These are phyloP conservation scores for Cryptosporidium tyzzeri DNA, from an alignment of 169 alveolate species.

Conservation along the genomic window DNA sequence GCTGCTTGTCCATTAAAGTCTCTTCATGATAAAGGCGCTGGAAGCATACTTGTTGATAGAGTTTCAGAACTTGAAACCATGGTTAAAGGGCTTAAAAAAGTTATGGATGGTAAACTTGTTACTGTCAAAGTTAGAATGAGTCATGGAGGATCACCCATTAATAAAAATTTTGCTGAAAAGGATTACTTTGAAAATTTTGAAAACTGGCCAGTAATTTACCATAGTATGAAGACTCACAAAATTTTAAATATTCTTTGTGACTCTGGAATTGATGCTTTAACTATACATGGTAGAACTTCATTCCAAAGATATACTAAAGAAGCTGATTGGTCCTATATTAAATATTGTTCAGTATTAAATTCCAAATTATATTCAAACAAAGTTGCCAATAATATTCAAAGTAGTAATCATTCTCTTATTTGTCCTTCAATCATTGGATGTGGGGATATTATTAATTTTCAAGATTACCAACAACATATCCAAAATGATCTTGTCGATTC, in stretches of 20 bases:
- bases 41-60: slow-evolving; percentile 77
- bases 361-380: not conserved
- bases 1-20: slow-evolving; percentile 88
- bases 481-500: slow-evolving; percentile 77
- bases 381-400: not conserved
- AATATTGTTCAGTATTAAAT: slow-evolving; percentile 77
- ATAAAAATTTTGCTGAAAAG: slow-evolving; percentile 37
- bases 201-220: slow-evolving; percentile 77
- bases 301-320: slow-evolving; percentile 85
- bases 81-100: slow-evolving; percentile 76
- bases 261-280: slow-evolving; percentile 81
- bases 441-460: slow-evolving; percentile 83
- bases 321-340: slow-evolving; percentile 86
- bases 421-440: slow-evolving; percentile 83
- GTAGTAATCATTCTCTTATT: not conserved
- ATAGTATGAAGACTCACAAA: slow-evolving; percentile 58
- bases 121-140: slow-evolving; percentile 84
- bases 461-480: slow-evolving; percentile 73
- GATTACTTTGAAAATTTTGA: slow-evolving; percentile 37
- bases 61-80: slow-evolving; percentile 70
- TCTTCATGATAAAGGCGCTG: slow-evolving; percentile 81
- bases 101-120: slow-evolving; percentile 77
- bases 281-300: slow-evolving; percentile 86
- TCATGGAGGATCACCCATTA: slow-evolving; percentile 76
- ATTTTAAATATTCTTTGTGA: slow-evolving; percentile 41